Evolutionary conservation across 805 yeast species (phyloP), one percentile per base, ranked within the genome.

Genomic region (Barnettozyma wickerhamii): DNA sequence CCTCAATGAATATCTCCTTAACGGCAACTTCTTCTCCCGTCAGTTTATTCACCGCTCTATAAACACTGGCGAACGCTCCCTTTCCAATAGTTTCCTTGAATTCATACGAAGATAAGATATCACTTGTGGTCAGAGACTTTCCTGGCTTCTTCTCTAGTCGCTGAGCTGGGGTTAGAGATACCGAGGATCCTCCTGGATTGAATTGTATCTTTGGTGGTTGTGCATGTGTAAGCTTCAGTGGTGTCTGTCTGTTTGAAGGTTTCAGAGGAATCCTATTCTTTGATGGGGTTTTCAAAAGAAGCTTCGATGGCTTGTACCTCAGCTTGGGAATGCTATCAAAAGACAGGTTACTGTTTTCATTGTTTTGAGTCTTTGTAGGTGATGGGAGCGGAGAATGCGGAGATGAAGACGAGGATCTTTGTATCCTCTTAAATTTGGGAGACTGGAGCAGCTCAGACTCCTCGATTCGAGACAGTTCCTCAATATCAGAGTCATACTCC

Each of bases 1-100:
- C 89, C 71, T 66, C 80, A 31, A 84, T 68, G n/a, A 72, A 64
- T 23, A 88, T 79, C 57, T 84, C 90, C 58, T 88, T 88, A 19
- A 89, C 77, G 1, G 96, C 96, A 5, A 86, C 84, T 3, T 79
- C 71, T 39, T 78, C 81, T 6, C 77, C 77, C 0, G 90, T 84
- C 40, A 66, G 68, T 44, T 72, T 62, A 52, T 88, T 84, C 21
- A 79, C 64, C 0, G 91, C 96, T 43, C 75, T 73, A 60, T 81
- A 89, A 4, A 91, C 97, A 30, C 77, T 75, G 1, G 97, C 98
- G 58, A 79, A 89, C 0, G 97, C 97, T 2, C 99, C 99, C 45
- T 76, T 76, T 3, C 98, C 99, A 3, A 93, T 68, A 28, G 82
- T 72, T 35, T 79, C 83, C 35, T 71, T 68, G 51, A 81, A 66